Conservation (phyloP, 805 yeast species). For the Hanseniaspora vineae region DNA sequence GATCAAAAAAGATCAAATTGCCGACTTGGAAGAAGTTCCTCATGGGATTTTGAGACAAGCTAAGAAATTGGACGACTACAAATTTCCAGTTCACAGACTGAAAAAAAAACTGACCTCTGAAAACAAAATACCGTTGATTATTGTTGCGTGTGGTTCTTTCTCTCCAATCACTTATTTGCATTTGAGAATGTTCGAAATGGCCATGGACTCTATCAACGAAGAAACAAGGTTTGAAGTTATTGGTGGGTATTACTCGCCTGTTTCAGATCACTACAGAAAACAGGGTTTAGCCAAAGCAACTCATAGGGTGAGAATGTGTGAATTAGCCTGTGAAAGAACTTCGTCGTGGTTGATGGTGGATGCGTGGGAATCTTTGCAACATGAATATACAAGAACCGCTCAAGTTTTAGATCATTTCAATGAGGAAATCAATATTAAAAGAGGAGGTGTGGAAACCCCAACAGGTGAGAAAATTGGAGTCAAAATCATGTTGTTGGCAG, state of each 20-base stretch:
- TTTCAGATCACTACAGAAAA: conserved; percentile 81
- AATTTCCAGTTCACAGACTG: conserved; percentile 80
- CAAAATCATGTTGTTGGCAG: conserved; percentile 91
- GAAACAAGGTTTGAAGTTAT: conserved; percentile 88
- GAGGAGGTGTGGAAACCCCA: conserved; percentile 65
- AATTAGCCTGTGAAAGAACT: conserved; percentile 92
- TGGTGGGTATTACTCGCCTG: conserved; percentile 95
- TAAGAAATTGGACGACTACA: conserved; percentile 47
- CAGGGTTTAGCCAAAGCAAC: conserved; percentile 81
- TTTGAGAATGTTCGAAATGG: conserved; percentile 97
- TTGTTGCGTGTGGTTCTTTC: conserved; percentile 96
- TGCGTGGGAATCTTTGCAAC: conserved; percentile 96
- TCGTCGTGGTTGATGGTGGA: conserved; percentile 98
- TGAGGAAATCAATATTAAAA: conserved; percentile 80
- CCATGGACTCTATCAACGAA: conserved; percentile 82
- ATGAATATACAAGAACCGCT: conserved; percentile 85
- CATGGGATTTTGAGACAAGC: conserved; percentile 89
- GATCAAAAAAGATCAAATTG: conserved; percentile 48
- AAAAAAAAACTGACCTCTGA: conserved; percentile 58
- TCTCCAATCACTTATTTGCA: conserved; percentile 93
- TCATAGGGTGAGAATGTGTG: conserved; percentile 96
- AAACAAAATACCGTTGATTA: conserved; percentile 75
- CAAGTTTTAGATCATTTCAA: conserved; percentile 92
- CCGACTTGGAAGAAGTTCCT: conserved; percentile 94
- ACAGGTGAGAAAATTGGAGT: conserved; percentile 63